A percentile compares a stretch with the other conserved stretches of the same genome.
These are phyloP conservation scores for Termitomyces sp. DNA, from an alignment of 768 basidiomycete species.

Conservation along the genomic window DNA sequence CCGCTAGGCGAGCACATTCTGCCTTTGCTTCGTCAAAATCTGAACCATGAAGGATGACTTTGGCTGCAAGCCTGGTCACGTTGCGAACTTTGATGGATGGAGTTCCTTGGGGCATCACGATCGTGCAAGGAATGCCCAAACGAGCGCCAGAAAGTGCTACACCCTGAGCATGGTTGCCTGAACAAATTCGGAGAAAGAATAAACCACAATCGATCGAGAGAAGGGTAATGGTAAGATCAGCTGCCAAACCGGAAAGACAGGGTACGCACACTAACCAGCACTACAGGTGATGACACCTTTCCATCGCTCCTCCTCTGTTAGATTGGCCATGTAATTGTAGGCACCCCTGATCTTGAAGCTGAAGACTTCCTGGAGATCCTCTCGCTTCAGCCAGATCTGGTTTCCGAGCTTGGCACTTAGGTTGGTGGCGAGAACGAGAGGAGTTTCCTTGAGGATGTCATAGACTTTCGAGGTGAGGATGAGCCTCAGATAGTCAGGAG, in stretches of 20 bases:
- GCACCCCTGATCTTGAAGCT: conserved; percentile 99
- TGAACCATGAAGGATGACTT: conserved; percentile 85
- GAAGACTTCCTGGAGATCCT: conserved; percentile 96
- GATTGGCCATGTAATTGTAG: conserved; percentile 95
- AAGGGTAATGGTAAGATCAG: conserved; percentile 7
- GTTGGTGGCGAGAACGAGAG: conserved; percentile 82
- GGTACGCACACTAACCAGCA: conserved; percentile 81
- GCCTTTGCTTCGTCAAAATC: conserved; percentile 97
- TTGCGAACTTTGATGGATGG: conserved; percentile 96
- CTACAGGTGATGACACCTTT: conserved; percentile 98
- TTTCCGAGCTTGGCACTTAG: conserved; percentile 87
- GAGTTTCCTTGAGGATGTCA: conserved; percentile 85
- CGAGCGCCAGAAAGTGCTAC: conserved; percentile 92
- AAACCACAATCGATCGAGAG: not conserved
- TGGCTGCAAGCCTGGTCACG: conserved; percentile 91
- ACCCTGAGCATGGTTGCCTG: conserved; percentile 98
- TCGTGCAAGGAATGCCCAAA: conserved; percentile 92
- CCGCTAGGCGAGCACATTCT: conserved; percentile 86
- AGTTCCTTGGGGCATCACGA: conserved; percentile 95
- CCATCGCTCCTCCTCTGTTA: conserved; percentile 88
- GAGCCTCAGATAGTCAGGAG: conserved; percentile 85
- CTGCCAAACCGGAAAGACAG: conserved; percentile 13
- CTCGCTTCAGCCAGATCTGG: conserved; percentile 94
- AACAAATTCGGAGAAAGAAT: not conserved
- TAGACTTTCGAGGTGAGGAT: conserved; percentile 91